These are phyloP conservation scores for Elsinoe fawcettii DNA, from an alignment of 2,329 filamentous ascomycete genomes.

Conservation along the genomic window DNA sequence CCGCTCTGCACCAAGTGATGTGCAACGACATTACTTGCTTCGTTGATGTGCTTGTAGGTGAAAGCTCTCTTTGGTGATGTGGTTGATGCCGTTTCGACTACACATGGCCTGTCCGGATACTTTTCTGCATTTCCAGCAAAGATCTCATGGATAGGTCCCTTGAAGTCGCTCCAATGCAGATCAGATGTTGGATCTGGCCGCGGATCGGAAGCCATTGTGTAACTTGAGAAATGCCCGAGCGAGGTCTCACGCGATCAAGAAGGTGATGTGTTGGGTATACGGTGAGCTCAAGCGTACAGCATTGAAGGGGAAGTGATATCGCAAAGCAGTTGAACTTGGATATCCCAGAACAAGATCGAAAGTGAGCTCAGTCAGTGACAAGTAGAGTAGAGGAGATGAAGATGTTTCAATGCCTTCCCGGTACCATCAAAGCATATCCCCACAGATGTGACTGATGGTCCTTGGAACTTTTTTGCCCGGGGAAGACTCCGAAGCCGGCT, in stretches of 20 bases:
- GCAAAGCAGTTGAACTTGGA: neutral
- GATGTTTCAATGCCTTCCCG: neutral
- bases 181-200: conserved; percentile 58
- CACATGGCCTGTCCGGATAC: conserved; percentile 61
- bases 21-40: conserved; percentile 72
- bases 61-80: conserved; percentile 46
- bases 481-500: neutral
- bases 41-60: conserved; percentile 78
- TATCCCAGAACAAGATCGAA: too few species aligned
- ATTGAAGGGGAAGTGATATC: too few species aligned
- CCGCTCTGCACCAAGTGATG: conserved; percentile 70
- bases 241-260: neutral
- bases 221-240: neutral
- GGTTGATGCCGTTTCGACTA: conserved; percentile 55
- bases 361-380: too few species aligned
- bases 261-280: neutral
- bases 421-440: neutral
- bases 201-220: conserved; percentile 26
- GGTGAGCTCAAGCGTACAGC: too few species aligned
- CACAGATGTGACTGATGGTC: conserved; percentile 7
- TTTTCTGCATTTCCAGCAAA: conserved; percentile 59
- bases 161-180: conserved; percentile 59
- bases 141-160: conserved; percentile 61
- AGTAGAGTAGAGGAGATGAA: neutral
- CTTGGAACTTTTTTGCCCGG: conserved; percentile 6